Base-by-base conservation (phyloP, 2,329 filamentous ascomycete genomes). In the Fusarium acutatum region DNA sequence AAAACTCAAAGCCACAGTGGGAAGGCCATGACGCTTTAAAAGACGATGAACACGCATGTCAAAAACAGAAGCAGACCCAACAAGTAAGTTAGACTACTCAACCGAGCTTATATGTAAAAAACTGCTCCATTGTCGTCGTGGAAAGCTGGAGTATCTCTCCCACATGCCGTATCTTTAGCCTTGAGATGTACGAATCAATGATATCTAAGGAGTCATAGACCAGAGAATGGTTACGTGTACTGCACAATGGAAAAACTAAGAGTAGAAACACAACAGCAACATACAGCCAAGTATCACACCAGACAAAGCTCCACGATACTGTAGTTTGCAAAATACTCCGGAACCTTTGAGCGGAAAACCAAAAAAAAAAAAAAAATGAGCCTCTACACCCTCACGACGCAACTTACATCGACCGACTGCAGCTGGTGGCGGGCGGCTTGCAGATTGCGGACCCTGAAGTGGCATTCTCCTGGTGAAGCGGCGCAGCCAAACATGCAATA, bases 361-460 rank as follows among this genome's bases (percentile, higher is more conserved):
- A n/a, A n/a, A n/a, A 43, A 40, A 24, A 17, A 4, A 18, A 15
- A 56, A 57, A n/a, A 49, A 37, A 24, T 9, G 40, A 68, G 53
- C 15, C 65, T 64, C 50, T 37, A 59, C 60, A 71, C 61, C 67
- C 60, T 67, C 71, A 56, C 34, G 40, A 69, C 63, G 34, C 43
- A 26, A 50, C 37, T 44, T 32, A 57, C 50, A 71, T 50, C 54
- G 43, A 47, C 52, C 13, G 35, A 73, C 67, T 71, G 38, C 58
- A 59, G 66, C 50, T 58, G 61, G 64, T 74, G 72, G 71, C 65
- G 72, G 69, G 41, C 72, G 64, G 61, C 69, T 72, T 74, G 72
- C 72, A 74, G 52, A 60, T 70, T 58, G 63, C 59, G 67, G 71
- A 64, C 63, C 71, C 71, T 74, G 56, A 65, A 69, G 63, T 53